These are phyloP conservation scores for Cystobasidium tubakii DNA, from an alignment of 768 basidiomycete genomes.

Conservation along the genomic window DNA sequence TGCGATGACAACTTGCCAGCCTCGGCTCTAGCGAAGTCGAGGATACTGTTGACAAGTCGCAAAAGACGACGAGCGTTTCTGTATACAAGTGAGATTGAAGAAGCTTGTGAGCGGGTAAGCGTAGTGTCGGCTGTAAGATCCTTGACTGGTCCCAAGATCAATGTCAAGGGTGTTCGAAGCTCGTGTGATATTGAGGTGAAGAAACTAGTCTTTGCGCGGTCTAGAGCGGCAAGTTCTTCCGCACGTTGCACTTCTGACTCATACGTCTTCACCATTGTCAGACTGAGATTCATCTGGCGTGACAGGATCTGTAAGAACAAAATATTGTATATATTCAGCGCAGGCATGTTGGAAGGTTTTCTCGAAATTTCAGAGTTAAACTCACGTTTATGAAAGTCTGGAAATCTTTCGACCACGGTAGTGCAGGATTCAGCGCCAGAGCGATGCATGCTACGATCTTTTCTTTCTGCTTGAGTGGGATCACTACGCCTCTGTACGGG, in stretches of 20 bases:
- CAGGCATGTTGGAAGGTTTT: too few species aligned
- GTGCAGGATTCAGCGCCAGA: constrained; percentile 30
- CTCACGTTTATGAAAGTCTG: constrained; percentile 23
- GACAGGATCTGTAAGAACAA: constrained; percentile 18
- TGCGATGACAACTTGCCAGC: constrained; percentile 35
- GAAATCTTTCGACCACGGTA: constrained; percentile 32
- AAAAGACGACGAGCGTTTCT: constrained; percentile 36
- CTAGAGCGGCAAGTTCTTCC: constrained; percentile 38
- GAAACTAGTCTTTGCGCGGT: constrained; percentile 39
- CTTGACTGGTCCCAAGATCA: constrained; percentile 35
- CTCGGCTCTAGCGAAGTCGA: constrained; percentile 38
- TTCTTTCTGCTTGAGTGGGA: constrained; percentile 27
- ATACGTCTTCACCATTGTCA: constrained; percentile 23
- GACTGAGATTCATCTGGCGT: constrained; percentile 16
- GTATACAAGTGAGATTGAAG: constrained; percentile 13
- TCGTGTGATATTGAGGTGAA: constrained; percentile 38
- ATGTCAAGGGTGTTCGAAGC: constrained; percentile 37
- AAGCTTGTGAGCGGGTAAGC: constrained; percentile 17
- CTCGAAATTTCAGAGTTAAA: too few species aligned
- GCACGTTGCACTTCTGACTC: constrained; percentile 28
- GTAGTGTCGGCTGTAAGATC: constrained; percentile 13
- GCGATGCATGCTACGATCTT: constrained; percentile 30
- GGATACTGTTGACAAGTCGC: constrained; percentile 36
- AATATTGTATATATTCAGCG: too few species aligned
- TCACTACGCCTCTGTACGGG: constrained; percentile 26